Evolutionary conservation across 2,329 filamentous ascomycete genomes (phyloP).

Genomic region (Diaporthe destruens): DNA sequence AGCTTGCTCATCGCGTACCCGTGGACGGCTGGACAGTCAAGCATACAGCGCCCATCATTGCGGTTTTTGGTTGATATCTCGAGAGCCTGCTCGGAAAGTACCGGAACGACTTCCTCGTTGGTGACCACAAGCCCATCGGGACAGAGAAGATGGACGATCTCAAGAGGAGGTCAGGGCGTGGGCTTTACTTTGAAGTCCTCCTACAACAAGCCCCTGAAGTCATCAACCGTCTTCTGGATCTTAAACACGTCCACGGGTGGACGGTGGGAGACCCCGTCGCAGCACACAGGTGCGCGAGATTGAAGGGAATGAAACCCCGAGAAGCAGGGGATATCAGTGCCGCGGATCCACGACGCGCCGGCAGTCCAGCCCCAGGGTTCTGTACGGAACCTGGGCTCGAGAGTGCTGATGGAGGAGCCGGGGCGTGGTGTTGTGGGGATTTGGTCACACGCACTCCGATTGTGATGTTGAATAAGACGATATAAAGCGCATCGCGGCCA

Average conservation of each 20-base stretch:
- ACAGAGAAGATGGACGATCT: conserved; percentile 35
- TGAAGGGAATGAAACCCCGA: too few relatives aligned
- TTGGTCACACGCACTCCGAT: conserved; percentile 63
- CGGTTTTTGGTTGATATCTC: conserved; percentile 68
- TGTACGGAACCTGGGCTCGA: conserved; percentile 54
- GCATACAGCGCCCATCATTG: conserved; percentile 60
- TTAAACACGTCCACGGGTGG: conserved; percentile 53
- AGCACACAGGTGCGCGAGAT: conserved; percentile 40
- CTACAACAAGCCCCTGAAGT: not conserved
- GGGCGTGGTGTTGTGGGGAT: conserved; percentile 58
- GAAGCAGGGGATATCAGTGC: too few relatives aligned
- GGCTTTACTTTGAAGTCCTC: not conserved
- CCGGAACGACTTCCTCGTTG: conserved; percentile 62
- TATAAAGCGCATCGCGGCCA: not conserved
- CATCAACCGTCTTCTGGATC: conserved; percentile 53
- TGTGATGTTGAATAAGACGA: conserved; percentile 53
- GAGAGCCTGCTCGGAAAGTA: conserved; percentile 62
- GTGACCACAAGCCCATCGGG: conserved; percentile 68
- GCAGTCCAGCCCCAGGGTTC: conserved; percentile 50
- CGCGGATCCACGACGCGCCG: too few relatives aligned
- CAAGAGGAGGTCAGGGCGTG: conserved; percentile 46
- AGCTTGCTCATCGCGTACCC: too few relatives aligned
- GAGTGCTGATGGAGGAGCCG: conserved; percentile 53
- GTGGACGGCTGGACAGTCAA: conserved; percentile 58
- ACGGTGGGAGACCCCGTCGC: conserved; percentile 44